Percentiles rank a stretch among this genome's conserved stretches.
These are phyloP conservation scores for Lodderomyces jiufengensis DNA, from an alignment of 1,139 yeast species.

Conservation along the genomic window DNA sequence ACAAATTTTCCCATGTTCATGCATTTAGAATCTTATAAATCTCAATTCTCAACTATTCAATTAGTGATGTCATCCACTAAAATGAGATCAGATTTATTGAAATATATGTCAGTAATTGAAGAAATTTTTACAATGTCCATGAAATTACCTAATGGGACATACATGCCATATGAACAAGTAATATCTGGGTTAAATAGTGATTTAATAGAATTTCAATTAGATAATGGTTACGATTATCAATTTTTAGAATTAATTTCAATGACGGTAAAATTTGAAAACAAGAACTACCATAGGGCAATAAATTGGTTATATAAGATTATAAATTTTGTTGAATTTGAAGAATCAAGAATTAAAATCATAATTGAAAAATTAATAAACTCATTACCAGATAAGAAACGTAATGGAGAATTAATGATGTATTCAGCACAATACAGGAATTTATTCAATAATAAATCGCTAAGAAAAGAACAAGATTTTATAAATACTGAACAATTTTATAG, in stretches of 20 bases:
- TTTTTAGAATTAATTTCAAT: slow-evolving; percentile 65
- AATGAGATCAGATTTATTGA: slow-evolving; percentile 56
- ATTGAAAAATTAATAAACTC: slow-evolving; percentile 74
- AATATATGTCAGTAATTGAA: slow-evolving; percentile 65
- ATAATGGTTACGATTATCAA: slow-evolving; percentile 56
- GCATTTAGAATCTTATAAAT: slow-evolving; percentile 75
- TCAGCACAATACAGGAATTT: slow-evolving; percentile 57
- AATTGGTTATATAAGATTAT: slow-evolving; percentile 72
- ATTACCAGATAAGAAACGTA: slow-evolving; percentile 76
- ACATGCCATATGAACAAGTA: slow-evolving; percentile 69
- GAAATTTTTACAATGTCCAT: slow-evolving; percentile 71
- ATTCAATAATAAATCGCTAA: slow-evolving; percentile 56
- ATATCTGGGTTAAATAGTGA: slow-evolving; percentile 71
- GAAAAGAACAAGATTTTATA: slow-evolving; percentile 65
- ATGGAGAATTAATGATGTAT: slow-evolving; percentile 67
- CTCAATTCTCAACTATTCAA: slow-evolving; percentile 75
- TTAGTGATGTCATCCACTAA: slow-evolving; percentile 60
- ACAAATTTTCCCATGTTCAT: slow-evolving; percentile 60
- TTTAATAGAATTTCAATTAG: slow-evolving; percentile 55
- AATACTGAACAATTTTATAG: slow-evolving; percentile 58
- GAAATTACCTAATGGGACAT: slow-evolving; percentile 55
- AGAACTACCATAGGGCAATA: slow-evolving; percentile 64
- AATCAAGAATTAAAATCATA: slow-evolving; percentile 62
- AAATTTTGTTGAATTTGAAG: slow-evolving; percentile 67
- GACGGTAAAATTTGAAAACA: slow-evolving; percentile 57